Evolutionary conservation across 1,284 basidiomycete genomes (phyloP), one percentile per base, ranked within the genome.

Genomic region (Naganishia sp.): DNA sequence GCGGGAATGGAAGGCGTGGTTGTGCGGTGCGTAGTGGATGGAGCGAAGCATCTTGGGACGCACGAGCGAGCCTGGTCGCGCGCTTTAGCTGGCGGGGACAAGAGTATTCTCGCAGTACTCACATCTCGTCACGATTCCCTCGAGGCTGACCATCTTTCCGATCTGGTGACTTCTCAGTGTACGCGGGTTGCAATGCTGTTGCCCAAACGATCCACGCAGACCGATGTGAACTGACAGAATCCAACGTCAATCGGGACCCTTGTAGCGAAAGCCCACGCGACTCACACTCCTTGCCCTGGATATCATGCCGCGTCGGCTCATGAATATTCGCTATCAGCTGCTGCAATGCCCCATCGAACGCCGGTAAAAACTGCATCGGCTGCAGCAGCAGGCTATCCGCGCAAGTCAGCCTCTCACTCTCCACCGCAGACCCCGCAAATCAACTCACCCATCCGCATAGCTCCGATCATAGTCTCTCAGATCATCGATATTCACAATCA

Each of bases 21-120:
- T 96, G 64, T 87, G 86, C 25, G 90, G 88, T 77, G 94, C 96
- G 81, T 90, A 99, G 80, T 99, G 96, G 41, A 98, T 87, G 4
- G 94, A 97, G 78, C 90, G 91, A 77, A 95, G 85, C 89, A 99
- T 94, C 82, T 99, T 99, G 35, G 96, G 96, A 46, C 96, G 90
- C 54, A 99, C 96, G 66, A 99, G 88, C 11, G 94, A 98, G 81
- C 84, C 83, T 84, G 70, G 25, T 28, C 0, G 31, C 41, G 43
- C 63, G 58, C 5, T 2, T 50, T 9, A 50, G 49, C 25, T 1
- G 7, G 1, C 15, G 23, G 51, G 21, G 13, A 46, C 35, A 31
- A n/a, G 41, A 21, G 21, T 23, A 25, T 39, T 31, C 3, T 28
- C 1, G 41, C 31, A 2, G 17, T 32, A 72, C 82, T 69, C 61